These are phyloP conservation scores for Glycine soja DNA, from an alignment of 306 rosid species.

Conservation along the genomic window DNA sequence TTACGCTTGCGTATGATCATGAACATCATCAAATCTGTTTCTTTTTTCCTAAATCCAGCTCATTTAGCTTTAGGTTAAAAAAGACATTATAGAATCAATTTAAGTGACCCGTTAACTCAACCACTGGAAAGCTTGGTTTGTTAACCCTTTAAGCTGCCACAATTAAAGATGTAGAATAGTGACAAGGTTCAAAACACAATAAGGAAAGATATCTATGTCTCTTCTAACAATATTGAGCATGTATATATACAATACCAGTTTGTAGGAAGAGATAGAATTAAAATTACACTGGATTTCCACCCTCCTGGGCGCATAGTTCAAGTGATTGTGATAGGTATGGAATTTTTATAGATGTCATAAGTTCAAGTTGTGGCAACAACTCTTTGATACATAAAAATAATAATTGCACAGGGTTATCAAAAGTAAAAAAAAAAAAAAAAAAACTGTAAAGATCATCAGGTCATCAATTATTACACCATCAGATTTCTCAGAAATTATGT, in stretches of 20 bases:
- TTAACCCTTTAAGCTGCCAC: conserved; percentile 30
- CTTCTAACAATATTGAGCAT: neutral
- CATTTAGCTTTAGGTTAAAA: conserved; percentile 1
- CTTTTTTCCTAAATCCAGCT: conserved; percentile 10
- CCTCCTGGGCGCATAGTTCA: conserved; percentile 1
- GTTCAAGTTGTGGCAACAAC: conserved; percentile 10
- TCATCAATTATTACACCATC: conserved; percentile 5
- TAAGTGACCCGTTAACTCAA: conserved; percentile 10
- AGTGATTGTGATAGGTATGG: conserved; percentile 4
- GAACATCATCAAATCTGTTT: conserved; percentile 5
- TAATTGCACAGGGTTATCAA: neutral
- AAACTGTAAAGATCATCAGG: conserved; percentile 7
- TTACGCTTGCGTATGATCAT: conserved; percentile 7
- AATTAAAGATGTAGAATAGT: neutral
- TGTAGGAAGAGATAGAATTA: conserved; percentile 1
- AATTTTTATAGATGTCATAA: neutral
- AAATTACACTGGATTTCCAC: conserved; percentile 26
- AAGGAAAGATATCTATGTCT: neutral
- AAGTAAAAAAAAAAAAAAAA: neutral
- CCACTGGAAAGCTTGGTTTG: neutral
- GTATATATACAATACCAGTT: neutral
- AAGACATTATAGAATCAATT: neutral
- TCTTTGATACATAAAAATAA: neutral
- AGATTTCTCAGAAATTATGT: conserved; percentile 17
- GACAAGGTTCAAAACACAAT: conserved; percentile 31